Percentiles rank a stretch among this genome's conserved stretches.
These are phyloP conservation scores for Tulasnella sp. DNA, from an alignment of 768 basidiomycete genomes.

Conservation along the genomic window DNA sequence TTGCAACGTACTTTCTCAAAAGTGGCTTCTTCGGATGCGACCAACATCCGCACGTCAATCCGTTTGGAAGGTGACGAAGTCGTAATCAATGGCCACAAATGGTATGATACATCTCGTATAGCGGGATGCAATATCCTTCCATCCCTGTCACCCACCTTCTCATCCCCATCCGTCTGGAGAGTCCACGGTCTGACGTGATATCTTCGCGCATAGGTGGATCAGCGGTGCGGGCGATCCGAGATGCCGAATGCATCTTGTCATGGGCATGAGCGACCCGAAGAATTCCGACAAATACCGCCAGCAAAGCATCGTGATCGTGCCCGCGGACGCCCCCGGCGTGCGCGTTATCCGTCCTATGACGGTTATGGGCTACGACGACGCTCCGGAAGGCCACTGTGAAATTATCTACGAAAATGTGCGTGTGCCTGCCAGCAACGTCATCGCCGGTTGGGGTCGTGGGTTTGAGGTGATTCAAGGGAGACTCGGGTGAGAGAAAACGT, in stretches of 20 bases:
- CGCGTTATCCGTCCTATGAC: constrained; percentile 84
- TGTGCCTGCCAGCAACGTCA: constrained; percentile 67
- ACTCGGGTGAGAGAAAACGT: constrained; percentile 48
- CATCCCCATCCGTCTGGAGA: constrained; percentile 13
- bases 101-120: constrained; percentile 35
- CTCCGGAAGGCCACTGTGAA: constrained; percentile 94
- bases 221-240: constrained; percentile 92
- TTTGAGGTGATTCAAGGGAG: constrained; percentile 98
- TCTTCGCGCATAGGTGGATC: constrained; percentile 60
- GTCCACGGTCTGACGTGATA: too few relatives aligned
- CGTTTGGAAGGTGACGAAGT: constrained; percentile 74
- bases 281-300: constrained; percentile 67
- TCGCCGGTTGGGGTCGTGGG: constrained; percentile 88
- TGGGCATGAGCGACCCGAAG: constrained; percentile 85
- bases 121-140: too few relatives aligned
- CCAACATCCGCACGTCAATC: constrained; percentile 83
- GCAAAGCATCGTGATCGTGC: constrained; percentile 94
- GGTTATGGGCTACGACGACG: constrained; percentile 90
- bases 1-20: not conserved
- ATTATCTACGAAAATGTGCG: constrained; percentile 89
- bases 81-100: constrained; percentile 93
- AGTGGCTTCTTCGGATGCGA: constrained; percentile 95
- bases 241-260: constrained; percentile 78
- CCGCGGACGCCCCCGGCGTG: constrained; percentile 73
- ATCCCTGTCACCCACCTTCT: not conserved